Conservation (phyloP, 2,329 filamentous ascomycete species). For the Hypoxylon sp. region DNA sequence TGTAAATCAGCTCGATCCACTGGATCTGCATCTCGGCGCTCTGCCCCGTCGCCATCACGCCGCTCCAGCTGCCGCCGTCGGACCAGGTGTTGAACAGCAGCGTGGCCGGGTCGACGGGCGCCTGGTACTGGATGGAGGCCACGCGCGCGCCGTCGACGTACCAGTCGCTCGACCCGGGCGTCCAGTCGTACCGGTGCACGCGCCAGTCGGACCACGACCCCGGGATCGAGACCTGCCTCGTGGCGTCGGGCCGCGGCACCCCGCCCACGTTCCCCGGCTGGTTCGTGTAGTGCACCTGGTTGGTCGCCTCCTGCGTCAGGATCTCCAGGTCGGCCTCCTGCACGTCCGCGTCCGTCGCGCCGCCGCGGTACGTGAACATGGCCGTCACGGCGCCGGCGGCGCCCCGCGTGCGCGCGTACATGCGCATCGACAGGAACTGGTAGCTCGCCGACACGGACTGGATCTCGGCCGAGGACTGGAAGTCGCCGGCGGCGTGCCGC, state of each 20-base stretch:
- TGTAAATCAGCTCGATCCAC: conserved; percentile 73
- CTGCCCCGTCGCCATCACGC: conserved; percentile 65
- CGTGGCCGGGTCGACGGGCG: conserved; percentile 63
- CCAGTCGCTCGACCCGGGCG: conserved; percentile 65
- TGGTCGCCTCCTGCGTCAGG: conserved; percentile 58
- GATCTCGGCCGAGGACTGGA: conserved; percentile 64
- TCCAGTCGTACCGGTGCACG: conserved; percentile 72
- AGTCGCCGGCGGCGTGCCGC: conserved; percentile 54
- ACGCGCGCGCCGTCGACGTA: conserved; percentile 65
- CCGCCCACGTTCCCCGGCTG: conserved; percentile 61
- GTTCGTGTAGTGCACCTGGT: conserved; percentile 69
- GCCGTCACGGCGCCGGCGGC: conserved; percentile 62
- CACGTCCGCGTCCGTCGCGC: conserved; percentile 50
- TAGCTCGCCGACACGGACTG: conserved; percentile 54
- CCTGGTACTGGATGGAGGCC: conserved; percentile 65
- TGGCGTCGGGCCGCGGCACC: conserved; percentile 21
- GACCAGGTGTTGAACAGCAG: conserved; percentile 72
- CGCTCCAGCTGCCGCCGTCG: conserved; percentile 70
- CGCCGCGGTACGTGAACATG: conserved; percentile 64
- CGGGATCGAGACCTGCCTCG: conserved; percentile 23
- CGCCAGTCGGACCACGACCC: conserved; percentile 66
- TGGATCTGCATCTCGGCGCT: conserved; percentile 69
- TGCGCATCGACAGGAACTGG: conserved; percentile 59
- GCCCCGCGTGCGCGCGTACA: conserved; percentile 64
- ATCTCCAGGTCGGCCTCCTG: conserved; percentile 69